A percentile compares a stretch with the other conserved stretches of the same genome.
Evolutionary conservation across 1,284 basidiomycete genomes (phyloP).

Genomic region (Macrocybe sp.): DNA sequence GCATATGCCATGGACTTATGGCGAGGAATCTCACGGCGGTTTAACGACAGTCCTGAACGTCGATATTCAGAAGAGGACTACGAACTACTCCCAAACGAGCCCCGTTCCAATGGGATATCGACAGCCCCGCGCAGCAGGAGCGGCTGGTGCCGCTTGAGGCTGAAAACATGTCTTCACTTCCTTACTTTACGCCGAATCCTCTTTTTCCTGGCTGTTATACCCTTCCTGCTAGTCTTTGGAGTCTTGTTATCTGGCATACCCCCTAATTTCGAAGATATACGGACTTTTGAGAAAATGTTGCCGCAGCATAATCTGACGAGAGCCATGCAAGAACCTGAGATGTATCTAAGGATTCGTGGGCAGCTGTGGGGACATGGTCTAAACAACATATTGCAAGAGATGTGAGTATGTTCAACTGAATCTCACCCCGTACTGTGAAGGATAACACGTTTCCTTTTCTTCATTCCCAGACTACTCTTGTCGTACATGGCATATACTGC

Average conservation of each 20-base stretch:
- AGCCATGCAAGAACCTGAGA: constrained; percentile 8
- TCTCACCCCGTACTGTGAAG: background rate
- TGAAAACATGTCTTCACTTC: constrained; percentile 11
- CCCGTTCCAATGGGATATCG: background rate
- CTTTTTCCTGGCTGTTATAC: constrained; percentile 13
- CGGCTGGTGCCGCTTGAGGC: constrained; percentile 8
- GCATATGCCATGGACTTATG: constrained; percentile 14
- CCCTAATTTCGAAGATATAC: constrained; percentile 31
- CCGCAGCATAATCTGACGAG: constrained; percentile 33
- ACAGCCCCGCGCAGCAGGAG: constrained; percentile 1
- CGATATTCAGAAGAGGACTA: constrained; percentile 16
- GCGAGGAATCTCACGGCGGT: constrained; percentile 13
- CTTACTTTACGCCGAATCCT: constrained; percentile 13
- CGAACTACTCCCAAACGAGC: constrained; percentile 13
- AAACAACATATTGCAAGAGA: constrained; percentile 54
- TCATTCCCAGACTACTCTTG: constrained; percentile 32
- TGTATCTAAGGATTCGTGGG: constrained; percentile 43
- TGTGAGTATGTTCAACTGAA: constrained; percentile 30
- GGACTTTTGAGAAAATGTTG: constrained; percentile 27
- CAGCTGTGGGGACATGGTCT: constrained; percentile 52
- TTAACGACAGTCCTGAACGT: constrained; percentile 10
- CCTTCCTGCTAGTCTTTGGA: constrained; percentile 23
- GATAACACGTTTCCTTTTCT: background rate
- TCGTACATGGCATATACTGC: constrained; percentile 45
- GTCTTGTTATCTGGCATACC: constrained; percentile 35